These are phyloP conservation scores for Hypoxylon sp. DNA, from an alignment of 2,329 filamentous ascomycete species.

Conservation along the genomic window DNA sequence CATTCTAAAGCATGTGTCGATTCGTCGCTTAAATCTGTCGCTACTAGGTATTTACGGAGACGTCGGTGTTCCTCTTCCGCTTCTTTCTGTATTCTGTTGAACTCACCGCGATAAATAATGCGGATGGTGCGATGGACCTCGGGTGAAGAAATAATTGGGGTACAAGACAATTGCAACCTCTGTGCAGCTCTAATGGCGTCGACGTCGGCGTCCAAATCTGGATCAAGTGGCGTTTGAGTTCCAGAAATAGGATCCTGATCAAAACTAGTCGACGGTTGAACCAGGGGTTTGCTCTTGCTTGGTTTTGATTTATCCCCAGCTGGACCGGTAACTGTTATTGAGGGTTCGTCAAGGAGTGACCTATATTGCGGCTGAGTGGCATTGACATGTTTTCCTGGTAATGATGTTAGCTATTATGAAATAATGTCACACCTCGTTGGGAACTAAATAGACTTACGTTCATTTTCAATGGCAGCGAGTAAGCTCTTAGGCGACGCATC, in stretches of 20 bases:
- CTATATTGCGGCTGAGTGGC: slow-evolving; percentile 70
- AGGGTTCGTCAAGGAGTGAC: slow-evolving; percentile 76
- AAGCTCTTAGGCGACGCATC: slow-evolving; percentile 66
- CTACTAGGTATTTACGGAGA: slow-evolving; percentile 93
- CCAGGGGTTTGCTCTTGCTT: slow-evolving; percentile 62
- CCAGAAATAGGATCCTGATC: slow-evolving; percentile 75
- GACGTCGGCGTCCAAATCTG: slow-evolving; percentile 88
- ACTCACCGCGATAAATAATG: slow-evolving; percentile 92
- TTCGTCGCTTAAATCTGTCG: slow-evolving; percentile 94
- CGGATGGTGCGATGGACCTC: slow-evolving; percentile 86
- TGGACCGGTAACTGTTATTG: slow-evolving; percentile 75
- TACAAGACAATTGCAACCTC: slow-evolving; percentile 84
- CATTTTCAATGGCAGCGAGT: slow-evolving; percentile 82
- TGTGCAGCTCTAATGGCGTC: slow-evolving; percentile 91
- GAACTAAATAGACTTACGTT: slow-evolving; percentile 78
- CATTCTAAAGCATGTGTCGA: slow-evolving; percentile 96
- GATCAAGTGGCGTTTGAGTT: slow-evolving; percentile 75
- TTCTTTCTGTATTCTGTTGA: slow-evolving; percentile 79
- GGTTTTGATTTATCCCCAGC: slow-evolving; percentile 72
- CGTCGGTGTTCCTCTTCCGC: slow-evolving; percentile 84
- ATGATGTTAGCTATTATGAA: slow-evolving; percentile 47
- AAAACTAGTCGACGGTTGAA: slow-evolving; percentile 89
- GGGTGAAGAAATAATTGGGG: slow-evolving; percentile 81
- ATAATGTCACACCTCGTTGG: slow-evolving; percentile 18
- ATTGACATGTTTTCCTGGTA: slow-evolving; percentile 67